These are phyloP conservation scores for Penicillium hordei DNA, from an alignment of 2,329 filamentous ascomycete genomes.

Conservation along the genomic window DNA sequence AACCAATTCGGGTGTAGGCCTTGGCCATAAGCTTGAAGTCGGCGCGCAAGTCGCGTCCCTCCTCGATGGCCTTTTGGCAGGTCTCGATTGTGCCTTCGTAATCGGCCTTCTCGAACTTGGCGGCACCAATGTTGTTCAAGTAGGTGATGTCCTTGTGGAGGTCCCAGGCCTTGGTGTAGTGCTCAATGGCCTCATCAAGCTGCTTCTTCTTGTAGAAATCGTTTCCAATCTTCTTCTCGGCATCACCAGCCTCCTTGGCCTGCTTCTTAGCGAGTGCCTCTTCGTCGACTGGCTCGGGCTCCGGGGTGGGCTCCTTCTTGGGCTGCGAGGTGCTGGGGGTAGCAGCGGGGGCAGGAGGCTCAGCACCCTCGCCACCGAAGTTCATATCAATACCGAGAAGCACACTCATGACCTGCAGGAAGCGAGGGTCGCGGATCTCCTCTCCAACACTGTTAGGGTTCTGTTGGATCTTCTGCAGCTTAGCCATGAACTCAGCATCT, in stretches of 20 bases:
- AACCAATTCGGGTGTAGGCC: slow-evolving; percentile 90
- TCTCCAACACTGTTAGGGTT: slow-evolving; percentile 78
- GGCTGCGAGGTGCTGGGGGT: slow-evolving; percentile 48
- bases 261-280: slow-evolving; percentile 81
- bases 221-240: slow-evolving; percentile 90
- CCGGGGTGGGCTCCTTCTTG: slow-evolving; percentile 60
- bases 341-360: slow-evolving; percentile 71
- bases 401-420: slow-evolving; percentile 92
- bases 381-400: slow-evolving; percentile 91
- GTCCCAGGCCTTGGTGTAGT: slow-evolving; percentile 96
- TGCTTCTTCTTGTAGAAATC: slow-evolving; percentile 98
- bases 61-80: slow-evolving; percentile 83
- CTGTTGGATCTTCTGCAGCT: slow-evolving; percentile 75
- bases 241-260: slow-evolving; percentile 88
- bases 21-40: slow-evolving; percentile 99
- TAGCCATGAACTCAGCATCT: slow-evolving; percentile 85
- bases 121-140: slow-evolving; percentile 91
- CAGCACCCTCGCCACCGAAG: slow-evolving; percentile 55
- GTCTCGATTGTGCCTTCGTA: slow-evolving; percentile 82
- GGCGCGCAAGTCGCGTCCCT: slow-evolving; percentile 83
- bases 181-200: slow-evolving; percentile 89
- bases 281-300: slow-evolving; percentile 73
- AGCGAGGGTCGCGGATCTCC: slow-evolving; percentile 83
- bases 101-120: slow-evolving; percentile 94
- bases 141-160: slow-evolving; percentile 95